phyloP scores from a whole-genome alignment of 352 stramenopile species.

The Phytopythium aichiense region DNA sequence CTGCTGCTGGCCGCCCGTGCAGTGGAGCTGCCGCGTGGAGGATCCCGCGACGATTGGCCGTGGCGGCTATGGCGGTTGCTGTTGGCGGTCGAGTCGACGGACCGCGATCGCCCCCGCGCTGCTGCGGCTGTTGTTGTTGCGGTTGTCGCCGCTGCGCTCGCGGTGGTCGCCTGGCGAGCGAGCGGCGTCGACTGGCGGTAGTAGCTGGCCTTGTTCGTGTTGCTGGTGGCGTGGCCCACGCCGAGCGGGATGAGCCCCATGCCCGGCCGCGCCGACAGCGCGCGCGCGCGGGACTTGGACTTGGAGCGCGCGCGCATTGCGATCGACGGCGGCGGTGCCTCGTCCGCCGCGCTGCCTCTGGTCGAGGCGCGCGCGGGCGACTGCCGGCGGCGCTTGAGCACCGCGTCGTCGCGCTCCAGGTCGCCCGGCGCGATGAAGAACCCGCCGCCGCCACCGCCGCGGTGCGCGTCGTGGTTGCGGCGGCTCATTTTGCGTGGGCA shows the following conservation, averaged over 20 bases:
- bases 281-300: conserved; percentile 47
- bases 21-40: not conserved
- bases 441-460: not conserved
- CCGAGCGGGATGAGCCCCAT: conserved; percentile 56
- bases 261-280: conserved; percentile 17
- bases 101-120: conserved; percentile 23
- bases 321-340: conserved; percentile 10
- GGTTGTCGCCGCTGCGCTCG: not conserved
- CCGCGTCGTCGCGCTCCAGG: conserved; percentile 46
- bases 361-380: conserved; percentile 19
- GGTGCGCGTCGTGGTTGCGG: not conserved
- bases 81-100: conserved; percentile 1
- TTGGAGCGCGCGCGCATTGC: conserved; percentile 49
- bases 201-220: conserved; percentile 38
- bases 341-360: not conserved
- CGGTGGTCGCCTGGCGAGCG: not conserved
- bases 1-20: not conserved
- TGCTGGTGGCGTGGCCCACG: conserved; percentile 22
- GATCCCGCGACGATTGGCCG: not conserved
- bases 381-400: conserved; percentile 51
- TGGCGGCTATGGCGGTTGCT: not conserved
- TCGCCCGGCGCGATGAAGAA: conserved; percentile 62
- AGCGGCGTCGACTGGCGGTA: conserved; percentile 13
- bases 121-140: not conserved
- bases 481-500: not conserved